These are phyloP conservation scores for Nyctanthes arbortristis DNA, from an alignment of 257 asterid genomes.

Conservation along the genomic window DNA sequence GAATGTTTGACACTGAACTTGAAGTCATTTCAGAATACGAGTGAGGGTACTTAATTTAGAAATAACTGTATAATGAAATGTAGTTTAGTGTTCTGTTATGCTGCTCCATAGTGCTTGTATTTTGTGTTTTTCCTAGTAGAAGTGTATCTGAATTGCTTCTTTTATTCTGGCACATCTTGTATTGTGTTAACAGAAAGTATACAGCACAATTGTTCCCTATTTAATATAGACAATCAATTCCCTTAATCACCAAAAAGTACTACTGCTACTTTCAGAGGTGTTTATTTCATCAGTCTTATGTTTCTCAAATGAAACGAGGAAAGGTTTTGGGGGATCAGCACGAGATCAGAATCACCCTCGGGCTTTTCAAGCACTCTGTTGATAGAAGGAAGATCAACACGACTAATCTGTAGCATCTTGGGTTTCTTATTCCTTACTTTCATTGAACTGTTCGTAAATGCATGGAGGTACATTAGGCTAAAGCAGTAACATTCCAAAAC, in stretches of 20 bases:
- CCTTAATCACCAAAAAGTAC: background rate
- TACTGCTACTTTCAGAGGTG: background rate
- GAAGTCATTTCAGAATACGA: background rate
- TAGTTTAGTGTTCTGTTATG: background rate
- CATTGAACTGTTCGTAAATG: conserved; percentile 17
- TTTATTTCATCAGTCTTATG: background rate
- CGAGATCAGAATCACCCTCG: conserved; percentile 7
- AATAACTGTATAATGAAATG: too few relatives aligned
- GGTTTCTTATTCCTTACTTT: conserved; percentile 1
- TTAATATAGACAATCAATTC: too few relatives aligned
- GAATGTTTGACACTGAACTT: background rate
- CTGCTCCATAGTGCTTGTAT: too few relatives aligned
- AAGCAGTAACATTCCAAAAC: too few relatives aligned
- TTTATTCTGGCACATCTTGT: too few relatives aligned
- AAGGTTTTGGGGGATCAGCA: conserved; percentile 28
- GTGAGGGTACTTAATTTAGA: background rate
- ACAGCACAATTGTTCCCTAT: too few relatives aligned
- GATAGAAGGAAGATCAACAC: too few relatives aligned
- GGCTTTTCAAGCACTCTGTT: conserved; percentile 22
- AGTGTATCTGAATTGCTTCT: too few relatives aligned
- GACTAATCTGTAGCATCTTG: conserved; percentile 16
- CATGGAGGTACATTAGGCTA: conserved; percentile 14
- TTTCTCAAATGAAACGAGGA: background rate
- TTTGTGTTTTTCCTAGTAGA: background rate
- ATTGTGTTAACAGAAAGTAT: too few relatives aligned